phyloP scores from a whole-genome alignment of 345 rosid species.

The Microthlaspi erraticum region DNA sequence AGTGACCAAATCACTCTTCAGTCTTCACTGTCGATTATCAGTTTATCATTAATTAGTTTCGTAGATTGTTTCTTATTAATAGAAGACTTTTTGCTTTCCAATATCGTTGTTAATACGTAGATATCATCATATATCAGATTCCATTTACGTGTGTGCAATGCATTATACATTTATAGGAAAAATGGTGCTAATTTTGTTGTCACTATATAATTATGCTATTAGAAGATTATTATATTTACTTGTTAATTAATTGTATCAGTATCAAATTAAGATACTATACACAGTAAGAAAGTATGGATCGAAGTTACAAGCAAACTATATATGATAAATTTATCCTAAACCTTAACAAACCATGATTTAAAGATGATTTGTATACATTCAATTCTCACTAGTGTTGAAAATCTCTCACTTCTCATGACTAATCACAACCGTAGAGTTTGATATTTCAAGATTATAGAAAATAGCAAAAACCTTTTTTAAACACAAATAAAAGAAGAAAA shows the following conservation, averaged over 20 bases:
- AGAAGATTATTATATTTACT: neutral
- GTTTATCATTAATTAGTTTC: neutral
- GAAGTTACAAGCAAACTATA: neutral
- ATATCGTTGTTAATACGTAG: neutral
- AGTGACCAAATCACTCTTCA: conserved; percentile 26
- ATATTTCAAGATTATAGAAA: neutral
- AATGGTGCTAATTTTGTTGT: neutral
- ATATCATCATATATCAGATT: conserved; percentile 30
- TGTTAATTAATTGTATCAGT: too few species aligned
- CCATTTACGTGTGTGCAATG: neutral
- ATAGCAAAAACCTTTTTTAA: neutral
- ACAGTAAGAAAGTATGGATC: neutral
- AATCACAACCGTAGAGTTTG: neutral
- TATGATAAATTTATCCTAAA: neutral
- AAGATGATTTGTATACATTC: neutral
- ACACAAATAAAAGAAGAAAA: neutral
- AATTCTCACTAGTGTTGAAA: neutral
- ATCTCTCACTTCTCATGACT: too few species aligned
- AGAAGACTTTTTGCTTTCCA: neutral
- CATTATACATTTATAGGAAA: neutral
- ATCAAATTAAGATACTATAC: neutral
- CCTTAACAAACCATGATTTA: too few species aligned
- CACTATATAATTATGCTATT: neutral
- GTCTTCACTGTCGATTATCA: conserved; percentile 17
- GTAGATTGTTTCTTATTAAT: neutral